Conservation (phyloP, 192 early-diverging fungal species). For the Ambispora gerdemannii region DNA sequence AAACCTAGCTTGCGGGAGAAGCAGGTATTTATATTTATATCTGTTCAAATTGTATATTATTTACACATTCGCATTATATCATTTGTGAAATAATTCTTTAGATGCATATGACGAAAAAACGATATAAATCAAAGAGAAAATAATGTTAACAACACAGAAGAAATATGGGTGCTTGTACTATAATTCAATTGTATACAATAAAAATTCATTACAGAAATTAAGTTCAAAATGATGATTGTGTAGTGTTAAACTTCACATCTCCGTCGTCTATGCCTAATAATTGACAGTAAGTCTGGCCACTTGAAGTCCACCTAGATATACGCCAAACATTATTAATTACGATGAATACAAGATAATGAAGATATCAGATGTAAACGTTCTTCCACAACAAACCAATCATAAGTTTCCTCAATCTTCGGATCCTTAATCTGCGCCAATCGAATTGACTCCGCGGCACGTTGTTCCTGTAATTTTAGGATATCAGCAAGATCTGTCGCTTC, state of each 20-base stretch:
- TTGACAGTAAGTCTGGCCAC: too few species aligned
- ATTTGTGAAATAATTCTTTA: background rate
- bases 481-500: background rate
- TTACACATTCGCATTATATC: background rate
- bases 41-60: background rate
- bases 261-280: too few species aligned
- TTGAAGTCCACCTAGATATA: too few species aligned
- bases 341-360: too few species aligned
- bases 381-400: background rate
- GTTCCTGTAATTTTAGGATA: background rate
- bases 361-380: too few species aligned
- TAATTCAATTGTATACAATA: background rate
- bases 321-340: too few species aligned
- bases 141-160: background rate
- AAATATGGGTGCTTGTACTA: background rate
- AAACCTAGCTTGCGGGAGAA: constrained; percentile 75
- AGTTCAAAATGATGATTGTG: too few species aligned
- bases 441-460: background rate
- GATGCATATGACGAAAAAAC: constrained; percentile 9
- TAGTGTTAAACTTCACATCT: too few species aligned
- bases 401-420: background rate
- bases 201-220: too few species aligned
- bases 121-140: background rate
- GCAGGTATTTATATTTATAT: constrained; percentile 42
- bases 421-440: background rate